A percentile compares a stretch with the other conserved stretches of the same genome.
phyloP scores from a whole-genome alignment of 2,329 filamentous ascomycete species.

The Westerdykella sp. region DNA sequence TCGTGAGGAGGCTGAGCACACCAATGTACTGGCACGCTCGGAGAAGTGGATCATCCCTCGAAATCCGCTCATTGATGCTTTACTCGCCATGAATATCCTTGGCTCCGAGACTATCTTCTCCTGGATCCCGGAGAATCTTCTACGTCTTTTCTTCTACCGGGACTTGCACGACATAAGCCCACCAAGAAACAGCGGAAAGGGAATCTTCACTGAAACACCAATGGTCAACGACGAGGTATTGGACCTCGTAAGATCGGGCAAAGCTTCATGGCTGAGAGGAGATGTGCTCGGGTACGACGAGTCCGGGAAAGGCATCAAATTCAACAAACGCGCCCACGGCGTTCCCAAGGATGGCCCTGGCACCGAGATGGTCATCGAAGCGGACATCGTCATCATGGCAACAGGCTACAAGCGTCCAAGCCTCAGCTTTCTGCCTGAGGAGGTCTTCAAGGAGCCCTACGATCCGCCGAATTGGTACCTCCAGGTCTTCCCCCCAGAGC shows the following conservation, averaged over 20 bases:
- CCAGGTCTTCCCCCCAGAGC: constrained; percentile 72
- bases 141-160: no score
- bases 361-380: constrained; percentile 57
- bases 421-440: constrained; percentile 65
- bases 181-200: constrained; percentile 45
- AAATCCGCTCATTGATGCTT: constrained; percentile 65
- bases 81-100: constrained; percentile 72
- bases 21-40: constrained; percentile 66
- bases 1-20: constrained; percentile 58
- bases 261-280: constrained; percentile 73
- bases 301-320: constrained; percentile 58
- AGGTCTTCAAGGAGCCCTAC: constrained; percentile 69
- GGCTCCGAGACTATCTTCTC: constrained; percentile 70
- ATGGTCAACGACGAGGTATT: constrained; percentile 85
- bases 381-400: constrained; percentile 74
- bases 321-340: constrained; percentile 65
- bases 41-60: constrained; percentile 87
- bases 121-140: constrained; percentile 34
- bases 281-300: constrained; percentile 65
- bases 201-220: constrained; percentile 76
- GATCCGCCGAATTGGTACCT: constrained; percentile 81
- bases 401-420: constrained; percentile 73
- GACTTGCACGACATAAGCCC: no score
- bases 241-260: constrained; percentile 63
- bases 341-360: constrained; percentile 74